phyloP scores from a whole-genome alignment of 768 basidiomycete species.

The Collybia mongolica region DNA sequence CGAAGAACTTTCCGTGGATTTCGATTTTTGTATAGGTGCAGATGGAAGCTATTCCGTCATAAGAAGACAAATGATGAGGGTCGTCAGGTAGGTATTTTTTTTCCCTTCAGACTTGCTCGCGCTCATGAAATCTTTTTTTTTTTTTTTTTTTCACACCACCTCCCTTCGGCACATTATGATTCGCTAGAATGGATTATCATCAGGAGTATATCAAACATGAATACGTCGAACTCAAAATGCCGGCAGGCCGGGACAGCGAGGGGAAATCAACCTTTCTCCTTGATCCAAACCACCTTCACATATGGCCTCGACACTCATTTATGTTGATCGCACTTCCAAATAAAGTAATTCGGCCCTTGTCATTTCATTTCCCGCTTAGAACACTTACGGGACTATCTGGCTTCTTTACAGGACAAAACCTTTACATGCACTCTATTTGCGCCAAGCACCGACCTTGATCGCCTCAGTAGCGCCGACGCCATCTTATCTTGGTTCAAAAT shows the following conservation, averaged over 20 bases:
- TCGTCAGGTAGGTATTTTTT: constrained; percentile 67
- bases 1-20: constrained; percentile 45
- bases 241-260: constrained; percentile 62
- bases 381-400: constrained; percentile 18
- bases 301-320: constrained; percentile 98
- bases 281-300: constrained; percentile 95
- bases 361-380: constrained; percentile 16
- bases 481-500: constrained; percentile 74
- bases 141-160: constrained; percentile 29
- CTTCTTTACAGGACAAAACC: constrained; percentile 75
- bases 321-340: constrained; percentile 99
- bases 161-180: constrained; percentile 18
- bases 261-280: constrained; percentile 75
- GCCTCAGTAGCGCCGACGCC: constrained; percentile 54
- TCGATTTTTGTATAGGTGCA: constrained; percentile 86
- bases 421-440: constrained; percentile 98
- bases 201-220: constrained; percentile 96
- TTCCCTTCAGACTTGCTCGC: too few relatives aligned
- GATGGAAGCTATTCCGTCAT: constrained; percentile 95
- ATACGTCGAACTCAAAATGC: constrained; percentile 96
- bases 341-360: constrained; percentile 57
- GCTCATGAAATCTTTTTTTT: constrained; percentile 21
- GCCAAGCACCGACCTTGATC: constrained; percentile 73
- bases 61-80: constrained; percentile 92
- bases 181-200: constrained; percentile 85